Evolutionary conservation across 192 early-diverging fungal genomes (phyloP).

Genomic region (Allomyces macrogynus): DNA sequence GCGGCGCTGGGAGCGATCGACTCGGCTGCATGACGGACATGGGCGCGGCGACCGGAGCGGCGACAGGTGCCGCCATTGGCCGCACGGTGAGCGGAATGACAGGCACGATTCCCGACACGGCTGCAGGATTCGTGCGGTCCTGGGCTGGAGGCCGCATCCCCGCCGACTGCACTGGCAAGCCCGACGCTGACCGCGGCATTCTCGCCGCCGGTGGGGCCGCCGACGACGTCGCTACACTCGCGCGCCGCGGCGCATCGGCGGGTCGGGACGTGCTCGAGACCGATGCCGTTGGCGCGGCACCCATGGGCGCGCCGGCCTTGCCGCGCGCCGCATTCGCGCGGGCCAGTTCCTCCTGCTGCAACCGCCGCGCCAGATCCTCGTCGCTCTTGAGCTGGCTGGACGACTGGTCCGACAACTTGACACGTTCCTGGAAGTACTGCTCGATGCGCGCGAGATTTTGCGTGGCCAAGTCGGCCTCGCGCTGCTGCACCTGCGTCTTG

Average conservation of each 20-base stretch:
- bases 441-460: neutral
- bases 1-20: neutral
- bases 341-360: neutral
- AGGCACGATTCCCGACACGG: neutral
- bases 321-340: neutral
- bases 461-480: neutral
- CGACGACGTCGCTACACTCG: no score
- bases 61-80: neutral
- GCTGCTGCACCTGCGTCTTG: neutral
- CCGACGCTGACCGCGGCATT: no score
- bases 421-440: neutral
- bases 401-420: neutral
- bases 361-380: neutral
- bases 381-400: neutral
- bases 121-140: neutral
- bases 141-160: no score
- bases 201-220: no score
- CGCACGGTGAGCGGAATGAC: neutral
- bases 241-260: no score
- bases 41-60: neutral
- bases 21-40: neutral
- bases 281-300: no score
- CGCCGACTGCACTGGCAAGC: no score
- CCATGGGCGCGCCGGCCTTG: no score
- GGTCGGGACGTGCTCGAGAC: no score